These are phyloP conservation scores for Xylaria acuta DNA, from an alignment of 495 filamentous ascomycete genomes.

Conservation along the genomic window DNA sequence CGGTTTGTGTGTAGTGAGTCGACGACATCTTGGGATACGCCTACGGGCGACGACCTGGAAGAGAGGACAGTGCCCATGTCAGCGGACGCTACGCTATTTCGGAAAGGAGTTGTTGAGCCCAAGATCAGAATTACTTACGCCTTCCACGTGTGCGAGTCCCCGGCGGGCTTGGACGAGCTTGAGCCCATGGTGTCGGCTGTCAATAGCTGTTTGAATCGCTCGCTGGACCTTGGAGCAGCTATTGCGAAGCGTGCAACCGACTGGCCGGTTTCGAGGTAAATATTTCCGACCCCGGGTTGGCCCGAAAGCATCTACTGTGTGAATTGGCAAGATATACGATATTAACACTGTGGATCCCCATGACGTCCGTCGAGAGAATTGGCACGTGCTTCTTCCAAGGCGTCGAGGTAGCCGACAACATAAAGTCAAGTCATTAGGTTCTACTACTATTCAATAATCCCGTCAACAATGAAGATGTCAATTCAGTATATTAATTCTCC, in stretches of 20 bases:
- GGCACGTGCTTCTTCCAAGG: background rate
- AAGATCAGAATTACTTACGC: constrained; percentile 43
- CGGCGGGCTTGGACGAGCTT: constrained; percentile 55
- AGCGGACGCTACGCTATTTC: constrained; percentile 1
- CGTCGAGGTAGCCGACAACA: background rate
- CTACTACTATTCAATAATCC: background rate
- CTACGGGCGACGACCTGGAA: constrained; percentile 78
- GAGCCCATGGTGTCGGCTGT: constrained; percentile 51
- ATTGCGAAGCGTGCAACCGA: constrained; percentile 24
- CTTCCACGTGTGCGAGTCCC: constrained; percentile 55
- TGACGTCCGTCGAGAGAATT: constrained; percentile 1
- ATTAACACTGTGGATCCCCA: background rate
- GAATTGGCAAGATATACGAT: background rate
- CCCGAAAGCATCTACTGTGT: constrained; percentile 26
- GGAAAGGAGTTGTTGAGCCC: background rate
- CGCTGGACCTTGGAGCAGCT: constrained; percentile 13
- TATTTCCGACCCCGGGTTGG: constrained; percentile 30
- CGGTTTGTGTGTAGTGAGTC: constrained; percentile 80
- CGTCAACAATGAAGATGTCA: background rate
- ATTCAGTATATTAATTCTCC: background rate
- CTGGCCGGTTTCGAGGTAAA: constrained; percentile 31
- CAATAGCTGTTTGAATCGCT: constrained; percentile 25
- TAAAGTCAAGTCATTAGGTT: background rate
- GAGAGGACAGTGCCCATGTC: constrained; percentile 5
- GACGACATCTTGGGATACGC: constrained; percentile 84